Evolutionary conservation across 2,329 filamentous ascomycete genomes (phyloP).

Genomic region (Chalara sp.): DNA sequence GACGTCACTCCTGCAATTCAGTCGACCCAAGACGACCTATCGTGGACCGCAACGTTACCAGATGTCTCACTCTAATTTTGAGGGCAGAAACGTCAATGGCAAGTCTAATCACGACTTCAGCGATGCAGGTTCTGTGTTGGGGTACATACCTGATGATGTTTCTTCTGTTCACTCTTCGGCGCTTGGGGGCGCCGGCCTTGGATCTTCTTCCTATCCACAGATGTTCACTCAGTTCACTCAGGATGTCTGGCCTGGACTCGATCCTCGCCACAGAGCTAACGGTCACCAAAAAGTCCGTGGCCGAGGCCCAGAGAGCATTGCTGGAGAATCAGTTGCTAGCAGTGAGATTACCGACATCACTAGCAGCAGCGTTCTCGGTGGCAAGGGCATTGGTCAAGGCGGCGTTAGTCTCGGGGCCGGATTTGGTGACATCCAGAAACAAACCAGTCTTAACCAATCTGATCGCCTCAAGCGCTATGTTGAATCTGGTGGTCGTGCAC

Average conservation of each 20-base stretch:
- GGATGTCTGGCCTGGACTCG: slow-evolving; percentile 80
- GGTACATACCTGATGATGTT: slow-evolving; percentile 94
- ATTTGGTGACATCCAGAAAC: slow-evolving; percentile 67
- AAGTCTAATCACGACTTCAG: slow-evolving; percentile 26
- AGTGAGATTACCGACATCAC: slow-evolving; percentile 85
- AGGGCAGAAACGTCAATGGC: slow-evolving; percentile 25
- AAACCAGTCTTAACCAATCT: slow-evolving; percentile 70
- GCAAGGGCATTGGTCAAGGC: slow-evolving; percentile 70
- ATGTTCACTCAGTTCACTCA: slow-evolving; percentile 92
- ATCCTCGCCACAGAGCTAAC: slow-evolving; percentile 54
- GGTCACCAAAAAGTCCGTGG: slow-evolving; percentile 57
- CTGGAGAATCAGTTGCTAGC: slow-evolving; percentile 86
- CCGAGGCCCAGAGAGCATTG: slow-evolving; percentile 68
- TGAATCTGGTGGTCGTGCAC: slow-evolving; percentile 69
- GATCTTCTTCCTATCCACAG: slow-evolving; percentile 69
- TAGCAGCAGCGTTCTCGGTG: slow-evolving; percentile 64
- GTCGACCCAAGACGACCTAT: slow-evolving; percentile 85
- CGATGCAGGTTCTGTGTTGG: slow-evolving; percentile 73
- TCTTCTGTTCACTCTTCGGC: slow-evolving; percentile 92
- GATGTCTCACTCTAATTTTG: slow-evolving; percentile 56
- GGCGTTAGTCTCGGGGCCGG: slow-evolving; percentile 81
- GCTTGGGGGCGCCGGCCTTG: slow-evolving; percentile 75
- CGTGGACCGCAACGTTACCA: slow-evolving; percentile 83
- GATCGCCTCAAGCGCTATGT: slow-evolving; percentile 94
- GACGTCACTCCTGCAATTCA: slow-evolving; percentile 89